Percentiles rank a stretch among this genome's conserved stretches.
Evolutionary conservation across 2,329 filamentous ascomycete species (phyloP).

Genomic region (Penicillium italicum): DNA sequence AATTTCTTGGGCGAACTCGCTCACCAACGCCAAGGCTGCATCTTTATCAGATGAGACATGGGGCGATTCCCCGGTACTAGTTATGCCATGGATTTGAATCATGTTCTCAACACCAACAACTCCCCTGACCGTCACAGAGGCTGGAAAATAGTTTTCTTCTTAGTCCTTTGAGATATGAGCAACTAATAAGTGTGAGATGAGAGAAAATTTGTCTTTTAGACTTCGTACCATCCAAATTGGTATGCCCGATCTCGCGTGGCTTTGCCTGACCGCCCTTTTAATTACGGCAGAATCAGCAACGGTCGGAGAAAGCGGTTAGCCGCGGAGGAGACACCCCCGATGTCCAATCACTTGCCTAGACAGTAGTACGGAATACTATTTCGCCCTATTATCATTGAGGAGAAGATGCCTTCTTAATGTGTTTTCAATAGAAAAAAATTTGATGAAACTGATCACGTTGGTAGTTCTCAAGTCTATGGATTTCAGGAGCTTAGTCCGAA

Average conservation of each 20-base stretch:
- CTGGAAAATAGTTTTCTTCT: not conserved
- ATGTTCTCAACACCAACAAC: conserved; percentile 5
- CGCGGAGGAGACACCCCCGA: not conserved
- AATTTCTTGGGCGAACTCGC: conserved; percentile 47
- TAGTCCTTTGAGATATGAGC: not conserved
- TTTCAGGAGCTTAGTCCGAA: not conserved
- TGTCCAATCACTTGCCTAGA: not conserved
- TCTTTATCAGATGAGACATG: conserved; percentile 45
- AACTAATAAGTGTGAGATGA: not conserved
- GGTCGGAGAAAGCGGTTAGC: not conserved
- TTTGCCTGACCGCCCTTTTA: conserved; percentile 11
- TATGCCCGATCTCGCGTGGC: conserved; percentile 17
- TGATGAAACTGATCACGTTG: not conserved
- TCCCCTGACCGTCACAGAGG: not conserved
- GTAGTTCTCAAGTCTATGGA: not conserved
- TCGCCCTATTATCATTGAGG: not conserved
- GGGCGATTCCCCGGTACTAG: conserved; percentile 3
- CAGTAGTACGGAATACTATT: not conserved
- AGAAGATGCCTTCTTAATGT: not conserved
- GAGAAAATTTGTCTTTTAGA: conserved; percentile 15
- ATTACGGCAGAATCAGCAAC: conserved; percentile 12
- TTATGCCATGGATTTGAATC: conserved; percentile 22
- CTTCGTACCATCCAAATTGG: conserved; percentile 16
- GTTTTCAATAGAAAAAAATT: not conserved
- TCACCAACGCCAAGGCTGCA: conserved; percentile 57